Evolutionary conservation across 1,284 basidiomycete genomes (phyloP), one percentile per base, ranked within the genome.

Genomic region (Tilletia setariae): DNA sequence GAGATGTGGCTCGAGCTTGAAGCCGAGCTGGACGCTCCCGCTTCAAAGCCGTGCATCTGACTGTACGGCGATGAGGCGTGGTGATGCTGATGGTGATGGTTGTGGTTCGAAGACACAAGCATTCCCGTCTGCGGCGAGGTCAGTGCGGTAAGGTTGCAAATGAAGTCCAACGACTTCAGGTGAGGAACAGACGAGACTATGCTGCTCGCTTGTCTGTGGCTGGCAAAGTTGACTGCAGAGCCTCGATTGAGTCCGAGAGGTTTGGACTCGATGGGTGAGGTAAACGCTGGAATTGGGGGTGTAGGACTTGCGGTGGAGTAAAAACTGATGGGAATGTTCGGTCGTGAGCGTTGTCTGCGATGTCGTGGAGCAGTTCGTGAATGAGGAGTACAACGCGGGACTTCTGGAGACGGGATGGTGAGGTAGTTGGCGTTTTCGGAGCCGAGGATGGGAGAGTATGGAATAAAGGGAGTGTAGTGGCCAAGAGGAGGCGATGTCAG

Each of bases 41-140:
- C 56, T 13, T 61, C 56, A 61, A 61, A 61, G 56, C 56, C 56
- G 56, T 61, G 56, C 56, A 61, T 61, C 56, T 61, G 56, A 61
- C 32, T 30, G 56, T 19, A 61, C 56, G 56, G 56, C 56, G 28
- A 30, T 13, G 56, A 61, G 56, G 32, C 56, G 56, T 61, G 56
- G 51, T 53, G 51, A 49, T 49, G 47, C n/a, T 49, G 47, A 19
- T 49, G 47, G 11, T 40, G 35, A 16, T 49, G 46, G 28, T 30
- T 30, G 56, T 61, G 56, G 28, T 61, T 61, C 16, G 56, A 61
- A 19, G 56, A 61, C 25, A 61, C 28, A 30, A 61, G 56, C 56
- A 61, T 61, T 61, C 56, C 56, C 32, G 56, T 61, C 28, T 61
- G 56, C 56, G 28, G 30, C 56, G 56, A 15, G 25, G 7, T 56